phyloP scores from a whole-genome alignment of 2,329 filamentous ascomycete genomes.

The Cordyceps cateniannulata region DNA sequence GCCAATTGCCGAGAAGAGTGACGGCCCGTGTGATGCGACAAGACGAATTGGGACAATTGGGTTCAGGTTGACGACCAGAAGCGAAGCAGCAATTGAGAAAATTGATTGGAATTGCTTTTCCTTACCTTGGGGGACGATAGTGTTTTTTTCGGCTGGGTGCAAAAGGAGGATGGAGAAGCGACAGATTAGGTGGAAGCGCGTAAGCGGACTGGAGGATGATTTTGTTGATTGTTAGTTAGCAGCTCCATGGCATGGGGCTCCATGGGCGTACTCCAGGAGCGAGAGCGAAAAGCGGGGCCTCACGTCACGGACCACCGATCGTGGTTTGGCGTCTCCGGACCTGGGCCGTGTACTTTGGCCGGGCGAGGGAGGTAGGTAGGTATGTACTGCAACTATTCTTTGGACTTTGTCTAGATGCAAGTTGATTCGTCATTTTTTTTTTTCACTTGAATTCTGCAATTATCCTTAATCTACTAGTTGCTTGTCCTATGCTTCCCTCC shows the following conservation, averaged over 20 bases:
- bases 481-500: too few relatives aligned
- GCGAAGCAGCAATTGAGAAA: not conserved
- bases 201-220: conserved; percentile 19
- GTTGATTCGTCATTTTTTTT: not conserved
- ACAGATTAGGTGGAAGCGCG: conserved; percentile 16
- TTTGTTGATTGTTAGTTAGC: conserved; percentile 17
- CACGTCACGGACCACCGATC: conserved; percentile 19
- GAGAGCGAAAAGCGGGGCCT: conserved; percentile 13
- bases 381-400: not conserved
- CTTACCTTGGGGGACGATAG: conserved; percentile 13
- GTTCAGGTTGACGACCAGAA: not conserved
- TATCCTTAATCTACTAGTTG: too few relatives aligned
- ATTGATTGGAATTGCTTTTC: not conserved
- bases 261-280: conserved; percentile 2
- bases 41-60: not conserved
- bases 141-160: conserved; percentile 10
- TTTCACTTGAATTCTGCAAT: too few relatives aligned
- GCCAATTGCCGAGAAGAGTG: not conserved
- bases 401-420: not conserved
- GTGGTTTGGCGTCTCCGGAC: conserved; percentile 8
- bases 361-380: not conserved
- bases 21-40: not conserved
- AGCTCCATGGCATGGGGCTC: conserved; percentile 4
- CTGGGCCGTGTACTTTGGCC: not conserved
- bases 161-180: conserved; percentile 16